phyloP scores from a whole-genome alignment of 345 rosid genomes.

The Hypericum perforatum region DNA sequence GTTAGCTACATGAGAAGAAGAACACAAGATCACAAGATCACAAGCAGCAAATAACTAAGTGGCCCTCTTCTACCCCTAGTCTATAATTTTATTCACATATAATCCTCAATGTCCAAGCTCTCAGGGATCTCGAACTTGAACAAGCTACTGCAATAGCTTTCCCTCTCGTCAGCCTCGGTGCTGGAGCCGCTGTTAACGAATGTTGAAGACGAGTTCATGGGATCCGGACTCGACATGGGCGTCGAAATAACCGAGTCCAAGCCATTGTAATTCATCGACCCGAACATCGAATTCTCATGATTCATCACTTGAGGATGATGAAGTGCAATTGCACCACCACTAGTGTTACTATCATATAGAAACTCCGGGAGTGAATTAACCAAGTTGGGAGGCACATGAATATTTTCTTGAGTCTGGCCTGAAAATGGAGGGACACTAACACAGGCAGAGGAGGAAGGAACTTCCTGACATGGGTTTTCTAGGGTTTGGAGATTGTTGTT shows the following conservation, averaged over 20 bases:
- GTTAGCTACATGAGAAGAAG: too few relatives aligned
- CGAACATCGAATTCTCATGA: constrained; percentile 8
- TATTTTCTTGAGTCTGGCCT: too few relatives aligned
- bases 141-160: constrained; percentile 32
- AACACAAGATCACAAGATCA: too few relatives aligned
- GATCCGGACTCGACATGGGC: constrained; percentile 43
- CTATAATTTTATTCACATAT: constrained; percentile 15
- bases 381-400: too few relatives aligned
- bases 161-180: constrained; percentile 51
- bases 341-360: too few relatives aligned
- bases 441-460: too few relatives aligned
- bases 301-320: neutral
- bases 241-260: constrained; percentile 37
- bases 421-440: too few relatives aligned
- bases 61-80: too few relatives aligned
- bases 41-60: too few relatives aligned
- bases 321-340: neutral
- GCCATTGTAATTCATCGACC: constrained; percentile 6
- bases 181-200: constrained; percentile 29
- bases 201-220: constrained; percentile 44
- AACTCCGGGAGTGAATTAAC: too few relatives aligned
- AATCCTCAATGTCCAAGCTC: constrained; percentile 32
- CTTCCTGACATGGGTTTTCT: neutral
- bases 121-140: constrained; percentile 28
- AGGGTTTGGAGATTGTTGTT: constrained; percentile 18